A percentile compares a stretch with the other conserved stretches of the same genome.
Evolutionary conservation across 2,329 filamentous ascomycete genomes (phyloP).

Genomic region (Beauveria caledonica): DNA sequence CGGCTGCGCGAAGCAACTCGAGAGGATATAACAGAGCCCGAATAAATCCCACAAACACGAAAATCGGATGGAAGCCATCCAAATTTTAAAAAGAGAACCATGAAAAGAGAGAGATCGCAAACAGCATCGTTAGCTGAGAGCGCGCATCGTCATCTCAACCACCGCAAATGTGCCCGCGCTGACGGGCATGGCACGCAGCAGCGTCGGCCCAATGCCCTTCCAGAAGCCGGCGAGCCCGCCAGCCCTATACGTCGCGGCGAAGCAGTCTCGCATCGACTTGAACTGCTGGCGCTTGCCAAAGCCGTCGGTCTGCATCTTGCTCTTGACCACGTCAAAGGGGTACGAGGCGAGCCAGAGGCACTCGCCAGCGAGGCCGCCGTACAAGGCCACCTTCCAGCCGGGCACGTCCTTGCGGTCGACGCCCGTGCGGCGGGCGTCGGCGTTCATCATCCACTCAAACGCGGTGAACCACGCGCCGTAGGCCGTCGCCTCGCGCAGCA

Average conservation of each 20-base stretch:
- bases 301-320: conserved; percentile 98
- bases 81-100: no score
- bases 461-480: conserved; percentile 94
- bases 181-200: conserved; percentile 93
- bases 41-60: neutral
- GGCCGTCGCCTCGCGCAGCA: conserved; percentile 83
- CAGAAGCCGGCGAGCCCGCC: conserved; percentile 84
- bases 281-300: conserved; percentile 68
- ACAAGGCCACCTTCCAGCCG: conserved; percentile 78
- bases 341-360: conserved; percentile 89
- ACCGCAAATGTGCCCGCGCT: conserved; percentile 96
- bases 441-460: conserved; percentile 95
- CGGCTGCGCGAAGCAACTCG: neutral
- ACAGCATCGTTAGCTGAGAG: conserved; percentile 38
- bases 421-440: conserved; percentile 70
- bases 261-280: conserved; percentile 79
- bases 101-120: neutral
- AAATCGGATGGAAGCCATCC: no score
- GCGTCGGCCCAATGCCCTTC: conserved; percentile 85
- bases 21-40: neutral
- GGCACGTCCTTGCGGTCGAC: conserved; percentile 70
- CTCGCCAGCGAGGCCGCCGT: conserved; percentile 90
- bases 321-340: conserved; percentile 96
- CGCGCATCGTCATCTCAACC: conserved; percentile 58
- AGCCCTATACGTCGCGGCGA: conserved; percentile 67